Base-by-base conservation (phyloP, 1,139 yeast species). In the Debaryomycetaceae sp. region DNA sequence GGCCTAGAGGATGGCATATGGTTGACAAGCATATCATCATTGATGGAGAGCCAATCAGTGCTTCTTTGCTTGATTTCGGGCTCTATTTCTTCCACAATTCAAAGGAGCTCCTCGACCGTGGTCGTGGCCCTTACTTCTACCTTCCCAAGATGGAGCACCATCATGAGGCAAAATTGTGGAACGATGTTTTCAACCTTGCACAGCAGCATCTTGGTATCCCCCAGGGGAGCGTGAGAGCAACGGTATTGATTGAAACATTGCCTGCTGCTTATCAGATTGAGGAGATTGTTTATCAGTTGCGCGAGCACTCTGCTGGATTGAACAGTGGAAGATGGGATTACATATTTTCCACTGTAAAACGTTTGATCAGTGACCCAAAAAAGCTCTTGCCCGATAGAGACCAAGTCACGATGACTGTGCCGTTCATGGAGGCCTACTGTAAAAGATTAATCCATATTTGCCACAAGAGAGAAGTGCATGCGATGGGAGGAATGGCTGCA, bases 321-420 rank as follows among this genome's bases (percentile, higher is more conserved):
- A 62, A 62, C 53, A 61, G 66, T 54, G 66, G 66, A 38, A 57
- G 66, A 50, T 62, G 66, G 66, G 66, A 62, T 45, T 62, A 62
- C 52, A 61, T 62, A 30, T 62, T 62, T 55, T 59, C 62, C 17
- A 58, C 60, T 49, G 58, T 60, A 49, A 62, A 62, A 52, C 52
- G 61, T 7, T 56, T 62, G 49, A 54, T 61, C 45, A 54, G 54
- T 51, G 57, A 58, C 50, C 56, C 62, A 5, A 52, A 51, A 34
- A 57, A 56, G 41, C 46, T 61, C 40, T 56, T 62, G 41, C 65
- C 66, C 6, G 62, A 62, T 49, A 54, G 66, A 49, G 53, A 53
- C 24, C 61, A 54, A 46, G 63, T 60, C 38, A 61, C 62, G 42
- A 62, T 60, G 66, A 50, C 56, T 34, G 59, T 58, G 14, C 65